These are phyloP conservation scores for Lepidium africanum DNA, from an alignment of 345 rosid species.

Conservation along the genomic window DNA sequence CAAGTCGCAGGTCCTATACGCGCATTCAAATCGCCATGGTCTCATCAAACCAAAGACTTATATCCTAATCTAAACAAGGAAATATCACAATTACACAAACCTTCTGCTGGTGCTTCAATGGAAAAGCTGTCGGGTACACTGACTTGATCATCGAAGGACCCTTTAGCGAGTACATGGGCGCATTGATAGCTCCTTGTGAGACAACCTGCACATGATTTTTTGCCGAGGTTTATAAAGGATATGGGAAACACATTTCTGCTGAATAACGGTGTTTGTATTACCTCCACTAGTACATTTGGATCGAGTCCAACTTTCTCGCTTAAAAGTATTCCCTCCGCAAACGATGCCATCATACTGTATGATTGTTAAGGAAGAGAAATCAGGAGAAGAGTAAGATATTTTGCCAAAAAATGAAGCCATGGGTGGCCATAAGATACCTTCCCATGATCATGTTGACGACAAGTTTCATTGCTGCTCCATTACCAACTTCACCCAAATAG, in stretches of 20 bases:
- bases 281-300: conserved; percentile 74
- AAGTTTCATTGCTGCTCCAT: conserved; percentile 97
- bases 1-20: conserved; percentile 80
- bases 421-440: conserved; percentile 40
- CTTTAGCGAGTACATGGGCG: conserved; percentile 84
- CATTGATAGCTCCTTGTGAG: conserved; percentile 81
- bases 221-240: not conserved
- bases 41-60: not conserved
- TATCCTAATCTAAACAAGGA: conserved; percentile 7
- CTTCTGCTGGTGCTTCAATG: conserved; percentile 96
- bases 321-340: conserved; percentile 79
- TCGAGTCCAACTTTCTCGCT: conserved; percentile 87
- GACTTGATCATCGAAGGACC: conserved; percentile 87
- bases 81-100: conserved; percentile 29
- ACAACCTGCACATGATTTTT: conserved; percentile 47
- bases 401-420: not conserved
- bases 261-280: conserved; percentile 14
- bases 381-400: conserved; percentile 6
- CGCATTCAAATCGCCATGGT: not conserved
- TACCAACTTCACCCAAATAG: conserved; percentile 86
- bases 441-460: conserved; percentile 99
- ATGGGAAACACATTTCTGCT: not conserved
- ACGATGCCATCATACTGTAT: conserved; percentile 94
- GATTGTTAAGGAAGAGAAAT: not conserved
- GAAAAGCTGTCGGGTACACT: conserved; percentile 75